Base-by-base conservation (phyloP, 352 stramenopile genomes). In the Phytophthora multivora region DNA sequence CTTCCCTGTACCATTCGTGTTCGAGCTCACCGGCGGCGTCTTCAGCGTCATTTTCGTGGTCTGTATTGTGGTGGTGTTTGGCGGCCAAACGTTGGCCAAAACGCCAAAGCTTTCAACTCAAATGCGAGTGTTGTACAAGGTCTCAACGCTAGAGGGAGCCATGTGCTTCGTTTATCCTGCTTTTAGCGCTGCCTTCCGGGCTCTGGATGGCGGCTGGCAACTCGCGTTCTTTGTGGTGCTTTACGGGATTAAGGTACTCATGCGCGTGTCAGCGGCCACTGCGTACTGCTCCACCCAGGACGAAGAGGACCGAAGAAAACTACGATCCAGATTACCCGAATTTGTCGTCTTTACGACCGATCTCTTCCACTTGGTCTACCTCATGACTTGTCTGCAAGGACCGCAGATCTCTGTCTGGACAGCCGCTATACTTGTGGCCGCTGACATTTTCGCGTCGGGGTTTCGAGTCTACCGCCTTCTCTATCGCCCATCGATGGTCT, bases 1-100 rank as follows among this genome's bases (percentile, higher is more conserved):
- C 11, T 71, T 71, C 18, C 61, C 66, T 3, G 56, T 71, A 11
- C 61, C 66, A 12, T 74, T 74, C 11, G 62, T 71, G 3, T 74
- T 74, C 15, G 45, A 55, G 11, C 54, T 74, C 18, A 67, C 66
- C 6, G 50, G 43, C 3, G 59, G 64, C 4, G 42, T 66, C 4
- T 73, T 55, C 26, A 40, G 58, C 1, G 40, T 31, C 19, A 30
- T 65, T 2, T 57, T 72, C 5, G 19, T 73, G 4, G 19, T 49
- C 4, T 45, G 42, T n/a, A 49, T 67, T 4, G 26, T 57, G 21
- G 53, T 57, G 18, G 28, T 48, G 7, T 23, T 64, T 30, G 47
- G 47, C 5, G 31, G 56, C 9, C 46, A 64, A 48, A 33, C 35
- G 38, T 25, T 60, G 16, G 38, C 26, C 1, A 49, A 39, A 23